phyloP scores from a whole-genome alignment of 192 early-diverging fungal genomes.

The Ambispora gerdemannii region DNA sequence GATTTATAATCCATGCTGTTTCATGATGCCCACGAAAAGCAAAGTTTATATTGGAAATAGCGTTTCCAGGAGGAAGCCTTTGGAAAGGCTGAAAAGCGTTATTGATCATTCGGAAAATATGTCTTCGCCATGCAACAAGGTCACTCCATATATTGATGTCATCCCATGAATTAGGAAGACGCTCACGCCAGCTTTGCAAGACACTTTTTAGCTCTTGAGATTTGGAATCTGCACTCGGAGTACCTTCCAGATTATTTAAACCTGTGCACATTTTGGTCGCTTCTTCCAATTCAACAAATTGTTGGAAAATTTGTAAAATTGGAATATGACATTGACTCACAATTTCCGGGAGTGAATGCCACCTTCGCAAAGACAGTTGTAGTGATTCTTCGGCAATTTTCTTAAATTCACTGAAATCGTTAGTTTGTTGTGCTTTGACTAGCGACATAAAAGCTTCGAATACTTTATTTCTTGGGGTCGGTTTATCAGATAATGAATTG shows the following conservation, averaged over 20 bases:
- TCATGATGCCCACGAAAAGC: conserved; percentile 98
- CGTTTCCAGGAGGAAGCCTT: conserved; percentile 47
- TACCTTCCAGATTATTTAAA: conserved; percentile 61
- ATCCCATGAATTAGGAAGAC: conserved; percentile 94
- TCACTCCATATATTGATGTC: conserved; percentile 99
- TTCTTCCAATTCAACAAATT: conserved; percentile 93
- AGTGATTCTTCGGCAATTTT: conserved; percentile 82
- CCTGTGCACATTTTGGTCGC: conserved; percentile 90
- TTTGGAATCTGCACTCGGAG: conserved; percentile 55
- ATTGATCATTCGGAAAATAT: conserved; percentile 96
- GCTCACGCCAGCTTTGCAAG: conserved; percentile 93
- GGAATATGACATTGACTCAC: conserved; percentile 85
- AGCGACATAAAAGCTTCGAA: conserved; percentile 87
- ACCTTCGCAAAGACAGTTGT: conserved; percentile 79
- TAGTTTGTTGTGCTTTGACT: conserved; percentile 61
- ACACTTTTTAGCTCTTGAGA: conserved; percentile 86
- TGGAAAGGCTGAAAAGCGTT: conserved; percentile 85
- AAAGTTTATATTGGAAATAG: conserved; percentile 64
- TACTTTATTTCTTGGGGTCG: conserved; percentile 71
- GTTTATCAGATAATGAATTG: conserved; percentile 55
- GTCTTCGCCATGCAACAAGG: conserved; percentile 95
- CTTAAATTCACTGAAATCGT: conserved; percentile 64
- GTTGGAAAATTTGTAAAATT: conserved; percentile 91
- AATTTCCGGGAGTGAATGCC: conserved; percentile 84
- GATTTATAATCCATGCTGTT: conserved; percentile 99